phyloP scores from a whole-genome alignment of 176 grass and related monocot species.

The Poa annua region DNA sequence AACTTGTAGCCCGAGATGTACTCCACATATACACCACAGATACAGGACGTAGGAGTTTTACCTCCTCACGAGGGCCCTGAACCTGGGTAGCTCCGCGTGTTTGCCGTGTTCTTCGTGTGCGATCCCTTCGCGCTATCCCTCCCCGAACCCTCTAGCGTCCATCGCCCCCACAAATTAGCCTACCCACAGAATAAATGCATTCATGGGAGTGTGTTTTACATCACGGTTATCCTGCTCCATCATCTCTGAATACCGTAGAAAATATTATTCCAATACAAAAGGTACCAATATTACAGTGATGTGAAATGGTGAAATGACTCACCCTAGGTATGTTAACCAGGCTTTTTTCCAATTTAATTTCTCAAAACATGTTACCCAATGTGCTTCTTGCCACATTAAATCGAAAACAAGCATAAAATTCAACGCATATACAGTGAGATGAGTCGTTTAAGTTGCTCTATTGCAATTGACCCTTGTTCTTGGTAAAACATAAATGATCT shows the following conservation, averaged over 20 bases:
- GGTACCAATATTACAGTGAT: background rate
- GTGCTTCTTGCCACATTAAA: background rate
- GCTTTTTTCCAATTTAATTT: background rate
- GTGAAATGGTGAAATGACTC: background rate
- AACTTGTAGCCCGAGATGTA: too few relatives aligned
- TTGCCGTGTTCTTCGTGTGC: too few relatives aligned
- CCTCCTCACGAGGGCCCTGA: too few relatives aligned
- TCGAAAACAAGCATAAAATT: background rate
- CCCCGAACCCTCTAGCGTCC: too few relatives aligned
- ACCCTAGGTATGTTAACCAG: background rate
- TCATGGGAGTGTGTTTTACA: slow-evolving; percentile 75
- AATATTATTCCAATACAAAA: background rate
- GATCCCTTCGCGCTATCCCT: too few relatives aligned
- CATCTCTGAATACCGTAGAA: slow-evolving; percentile 55
- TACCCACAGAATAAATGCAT: slow-evolving; percentile 87
- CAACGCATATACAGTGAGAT: background rate
- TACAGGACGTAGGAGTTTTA: too few relatives aligned
- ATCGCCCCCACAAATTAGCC: too few relatives aligned
- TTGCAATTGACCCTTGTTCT: background rate
- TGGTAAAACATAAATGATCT: slow-evolving; percentile 12
- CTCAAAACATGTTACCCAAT: background rate
- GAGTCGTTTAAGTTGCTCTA: background rate
- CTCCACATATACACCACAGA: too few relatives aligned
- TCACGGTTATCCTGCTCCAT: slow-evolving; percentile 85
- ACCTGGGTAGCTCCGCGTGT: too few relatives aligned